Evolutionary conservation across 73 alveolate genomes (phyloP), one percentile per base, ranked within the genome.

Genomic region (Durusdinium trenchii): DNA sequence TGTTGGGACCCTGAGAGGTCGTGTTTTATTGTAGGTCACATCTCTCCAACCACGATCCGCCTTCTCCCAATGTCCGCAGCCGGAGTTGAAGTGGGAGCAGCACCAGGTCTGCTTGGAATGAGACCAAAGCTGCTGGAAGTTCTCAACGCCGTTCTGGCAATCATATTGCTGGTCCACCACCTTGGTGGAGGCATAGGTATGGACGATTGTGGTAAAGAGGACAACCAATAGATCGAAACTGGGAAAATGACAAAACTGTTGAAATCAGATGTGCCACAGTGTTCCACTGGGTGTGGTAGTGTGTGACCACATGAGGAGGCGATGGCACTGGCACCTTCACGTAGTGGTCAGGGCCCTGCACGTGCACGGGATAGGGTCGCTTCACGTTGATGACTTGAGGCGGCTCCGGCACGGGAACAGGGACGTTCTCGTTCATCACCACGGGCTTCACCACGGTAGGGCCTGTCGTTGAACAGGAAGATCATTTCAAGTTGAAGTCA

Each of bases 241-340:
- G 46, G 61, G n/a, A 57, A 45, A 57, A 57, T 57, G 12, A 57
- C 69, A 57, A 23, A 57, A 23, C 69, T 16, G 12, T 57, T 57
- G 69, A 85, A 45, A 43, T 79, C 1, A 26, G 60, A 45, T 87
- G 64, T 36, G 18, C 23, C 95, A 86, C 84, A 36, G 95, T 86
- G 95, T 38, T 50, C 64, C 62, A 40, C 50, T 40, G 46, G 35
- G 71, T 47, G 52, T 61, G 62, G 64, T 61, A 85, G 50, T 85
- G 71, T 26, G 94, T 54, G 52, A 85, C 94, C 76, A 85, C 73
- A 57, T 85, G 94, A 9, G 94, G 94, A 14, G 95, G 95, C 60
- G 84, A 61, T 5, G 95, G 95, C 95, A 87, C 95, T 36, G 95
- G 95, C 35, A 87, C 95, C 60, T 87, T 69, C 95, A 87, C 95